These are phyloP conservation scores for Lolium perenne DNA, from an alignment of 176 grass and related monocot species.

Conservation along the genomic window DNA sequence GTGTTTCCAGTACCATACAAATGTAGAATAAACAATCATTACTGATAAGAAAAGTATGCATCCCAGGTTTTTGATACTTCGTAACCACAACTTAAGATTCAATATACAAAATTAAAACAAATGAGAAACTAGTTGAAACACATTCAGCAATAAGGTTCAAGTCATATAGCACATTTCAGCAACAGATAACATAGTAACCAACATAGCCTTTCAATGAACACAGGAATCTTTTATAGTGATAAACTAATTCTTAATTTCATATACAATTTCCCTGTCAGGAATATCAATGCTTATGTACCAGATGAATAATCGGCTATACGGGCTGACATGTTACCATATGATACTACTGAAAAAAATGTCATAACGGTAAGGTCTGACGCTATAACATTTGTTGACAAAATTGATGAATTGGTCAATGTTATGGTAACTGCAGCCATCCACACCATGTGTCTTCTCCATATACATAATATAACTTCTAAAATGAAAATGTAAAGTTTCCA, in stretches of 20 bases:
- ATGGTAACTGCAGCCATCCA: conserved; percentile 1
- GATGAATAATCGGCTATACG: not conserved
- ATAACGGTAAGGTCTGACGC: not conserved
- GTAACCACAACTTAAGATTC: not conserved
- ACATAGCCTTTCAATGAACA: not conserved
- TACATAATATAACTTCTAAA: conserved; percentile 32
- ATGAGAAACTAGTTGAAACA: conserved; percentile 2
- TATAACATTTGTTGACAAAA: conserved; percentile 12
- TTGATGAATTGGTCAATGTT: not conserved
- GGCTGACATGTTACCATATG: not conserved
- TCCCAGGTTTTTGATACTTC: not conserved
- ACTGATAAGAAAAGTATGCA: not conserved
- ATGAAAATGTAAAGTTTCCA: not conserved
- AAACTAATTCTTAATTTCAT: not conserved
- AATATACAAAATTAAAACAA: not conserved
- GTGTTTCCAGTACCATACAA: not conserved
- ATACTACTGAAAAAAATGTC: conserved; percentile 17
- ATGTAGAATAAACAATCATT: not conserved
- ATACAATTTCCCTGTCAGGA: not conserved
- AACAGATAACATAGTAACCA: not conserved
- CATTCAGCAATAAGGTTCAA: not conserved
- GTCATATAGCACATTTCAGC: not conserved
- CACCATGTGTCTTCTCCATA: not conserved
- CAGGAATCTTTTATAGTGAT: not conserved
- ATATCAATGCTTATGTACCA: not conserved